A percentile compares a stretch with the other conserved stretches of the same genome.
Evolutionary conservation across 2,329 filamentous ascomycete species (phyloP).

Genomic region (Epichloe brachyelytri): DNA sequence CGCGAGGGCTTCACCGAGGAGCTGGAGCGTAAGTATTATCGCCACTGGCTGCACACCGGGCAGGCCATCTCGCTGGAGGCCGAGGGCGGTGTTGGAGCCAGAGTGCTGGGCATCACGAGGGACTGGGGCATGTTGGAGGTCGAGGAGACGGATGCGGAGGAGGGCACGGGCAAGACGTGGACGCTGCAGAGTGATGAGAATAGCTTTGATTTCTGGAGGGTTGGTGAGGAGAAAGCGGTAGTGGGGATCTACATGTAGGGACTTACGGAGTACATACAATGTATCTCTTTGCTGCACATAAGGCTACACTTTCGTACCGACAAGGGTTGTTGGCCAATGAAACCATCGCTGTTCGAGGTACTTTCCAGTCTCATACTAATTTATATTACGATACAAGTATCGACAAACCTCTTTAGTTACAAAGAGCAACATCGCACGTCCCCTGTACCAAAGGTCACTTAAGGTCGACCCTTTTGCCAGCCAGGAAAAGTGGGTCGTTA

Average conservation of each 20-base stretch:
- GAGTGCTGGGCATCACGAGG: slow-evolving; percentile 75
- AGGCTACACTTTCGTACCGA: too few relatives aligned
- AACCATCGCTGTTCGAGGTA: too few relatives aligned
- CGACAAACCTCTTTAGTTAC: too few relatives aligned
- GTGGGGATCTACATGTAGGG: background rate
- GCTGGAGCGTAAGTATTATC: slow-evolving; percentile 68
- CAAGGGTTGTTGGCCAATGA: too few relatives aligned
- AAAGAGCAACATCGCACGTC: too few relatives aligned
- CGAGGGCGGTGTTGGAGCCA: slow-evolving; percentile 60
- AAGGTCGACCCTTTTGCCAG: too few relatives aligned
- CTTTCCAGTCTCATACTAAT: too few relatives aligned
- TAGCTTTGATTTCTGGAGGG: slow-evolving; percentile 94
- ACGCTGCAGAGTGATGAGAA: slow-evolving; percentile 92
- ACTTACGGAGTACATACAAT: too few relatives aligned
- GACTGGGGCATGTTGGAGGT: slow-evolving; percentile 82
- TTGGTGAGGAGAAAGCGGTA: slow-evolving; percentile 68
- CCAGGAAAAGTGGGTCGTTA: too few relatives aligned
- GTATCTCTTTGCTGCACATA: too few relatives aligned
- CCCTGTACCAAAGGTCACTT: too few relatives aligned
- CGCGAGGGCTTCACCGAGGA: slow-evolving; percentile 58
- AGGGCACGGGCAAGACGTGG: slow-evolving; percentile 66
- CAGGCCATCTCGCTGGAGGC: slow-evolving; percentile 64
- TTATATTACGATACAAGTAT: too few relatives aligned
- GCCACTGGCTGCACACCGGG: slow-evolving; percentile 72
- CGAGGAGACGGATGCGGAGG: slow-evolving; percentile 66